These are phyloP conservation scores for Penicillium sp. DNA, from an alignment of 2,329 filamentous ascomycete genomes.

Conservation along the genomic window DNA sequence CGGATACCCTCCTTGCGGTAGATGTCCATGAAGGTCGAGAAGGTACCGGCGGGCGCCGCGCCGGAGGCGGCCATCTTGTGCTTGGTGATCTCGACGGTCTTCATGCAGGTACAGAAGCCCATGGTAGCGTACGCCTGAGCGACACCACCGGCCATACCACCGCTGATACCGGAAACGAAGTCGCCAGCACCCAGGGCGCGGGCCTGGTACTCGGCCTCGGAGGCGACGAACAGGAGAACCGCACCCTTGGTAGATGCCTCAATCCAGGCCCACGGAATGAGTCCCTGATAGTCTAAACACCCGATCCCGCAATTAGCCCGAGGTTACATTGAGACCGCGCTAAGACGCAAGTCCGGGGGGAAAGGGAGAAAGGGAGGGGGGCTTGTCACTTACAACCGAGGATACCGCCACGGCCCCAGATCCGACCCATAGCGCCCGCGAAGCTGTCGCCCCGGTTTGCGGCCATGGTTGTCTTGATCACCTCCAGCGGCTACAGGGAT, in stretches of 20 bases:
- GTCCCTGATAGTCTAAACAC: slow-evolving; percentile 88
- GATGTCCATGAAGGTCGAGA: slow-evolving; percentile 94
- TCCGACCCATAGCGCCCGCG: slow-evolving; percentile 74
- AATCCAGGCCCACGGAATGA: slow-evolving; percentile 99
- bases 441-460: slow-evolving; percentile 92
- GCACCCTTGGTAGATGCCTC: slow-evolving; percentile 99
- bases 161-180: slow-evolving; percentile 84
- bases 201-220: slow-evolving; percentile 95
- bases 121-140: slow-evolving; percentile 99
- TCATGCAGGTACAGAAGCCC: slow-evolving; percentile 99
- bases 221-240: slow-evolving; percentile 97
- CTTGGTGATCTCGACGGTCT: slow-evolving; percentile 99
- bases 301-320: slow-evolving; percentile 13
- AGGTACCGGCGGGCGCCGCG: slow-evolving; percentile 84
- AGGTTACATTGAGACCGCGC: slow-evolving; percentile 15
- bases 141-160: slow-evolving; percentile 91
- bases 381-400: slow-evolving; percentile 75
- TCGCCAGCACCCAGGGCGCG: slow-evolving; percentile 78
- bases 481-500: slow-evolving; percentile 77
- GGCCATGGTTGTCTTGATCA: slow-evolving; percentile 99
- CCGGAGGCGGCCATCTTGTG: slow-evolving; percentile 87
- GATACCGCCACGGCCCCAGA: slow-evolving; percentile 92
- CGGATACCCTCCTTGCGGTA: slow-evolving; percentile 90
- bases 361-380: slow-evolving; percentile 11
- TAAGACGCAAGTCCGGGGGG: slow-evolving; percentile 16